Conservation (phyloP, 1,284 basidiomycete species). For the Marasmius oreades region DNA sequence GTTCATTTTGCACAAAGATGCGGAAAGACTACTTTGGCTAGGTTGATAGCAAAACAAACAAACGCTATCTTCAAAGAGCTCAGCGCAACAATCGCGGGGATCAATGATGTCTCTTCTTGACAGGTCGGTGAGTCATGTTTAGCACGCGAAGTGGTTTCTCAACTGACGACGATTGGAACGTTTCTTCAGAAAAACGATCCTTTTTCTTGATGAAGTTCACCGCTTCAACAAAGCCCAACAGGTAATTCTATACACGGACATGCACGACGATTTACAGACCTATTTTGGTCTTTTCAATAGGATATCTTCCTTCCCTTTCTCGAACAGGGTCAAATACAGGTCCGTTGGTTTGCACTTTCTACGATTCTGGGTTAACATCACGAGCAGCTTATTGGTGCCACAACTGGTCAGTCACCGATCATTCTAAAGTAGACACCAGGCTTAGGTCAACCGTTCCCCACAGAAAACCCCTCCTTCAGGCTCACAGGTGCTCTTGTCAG, state of each 20-base stretch:
- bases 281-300: conserved; percentile 27
- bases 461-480: conserved; percentile 88
- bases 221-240: conserved; percentile 85
- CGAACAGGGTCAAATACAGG: conserved; percentile 76
- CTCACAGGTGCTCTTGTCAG: conserved; percentile 75
- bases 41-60: conserved; percentile 60
- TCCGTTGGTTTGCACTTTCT: conserved; percentile 20
- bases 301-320: conserved; percentile 81
- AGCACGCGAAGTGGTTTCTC: neutral
- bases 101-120: conserved; percentile 76
- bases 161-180: conserved; percentile 1
- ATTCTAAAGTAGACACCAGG: neutral
- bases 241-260: conserved; percentile 38
- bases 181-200: conserved; percentile 52
- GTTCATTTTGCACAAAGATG: conserved; percentile 34
- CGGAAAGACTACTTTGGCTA: conserved; percentile 80
- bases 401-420: conserved; percentile 42
- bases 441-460: neutral
- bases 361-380: conserved; percentile 7
- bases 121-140: conserved; percentile 48
- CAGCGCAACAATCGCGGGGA: conserved; percentile 73
- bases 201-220: conserved; percentile 89
- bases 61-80: conserved; percentile 70
- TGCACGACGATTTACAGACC: neutral
- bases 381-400: conserved; percentile 74